Evolutionary conservation across 2,329 filamentous ascomycete genomes (phyloP), one percentile per base, ranked within the genome.

Genomic region (Shiraia sp.): DNA sequence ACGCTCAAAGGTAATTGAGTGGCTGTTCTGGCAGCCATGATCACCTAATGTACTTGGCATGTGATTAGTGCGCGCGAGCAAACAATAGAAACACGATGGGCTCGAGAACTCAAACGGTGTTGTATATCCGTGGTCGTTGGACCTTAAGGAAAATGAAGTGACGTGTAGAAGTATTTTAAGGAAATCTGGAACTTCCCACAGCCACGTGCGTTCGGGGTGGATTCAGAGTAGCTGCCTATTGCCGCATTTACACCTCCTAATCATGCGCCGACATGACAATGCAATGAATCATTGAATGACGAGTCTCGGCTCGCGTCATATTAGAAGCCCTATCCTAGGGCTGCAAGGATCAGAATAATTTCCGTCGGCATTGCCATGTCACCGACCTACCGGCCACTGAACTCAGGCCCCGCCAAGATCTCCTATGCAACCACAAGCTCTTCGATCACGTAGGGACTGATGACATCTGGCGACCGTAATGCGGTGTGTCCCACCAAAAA

Each of bases 1-100:
- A 35, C 22, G 32, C 25, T 22, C 19, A 35, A 16, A 6, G 32
- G 32, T 13, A 35, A 35, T 10, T 15, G 32, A 35, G n/a, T 35
- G 24, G 32, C 19, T 15, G 13, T 26, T 25, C 12, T 13, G 19
- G 19, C 17, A 35, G 32, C 32, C 32, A 35, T 35, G 23, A 9
- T 25, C 25, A 14, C 23, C n/a, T n/a, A n/a, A n/a, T n/a, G n/a
- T n/a, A n/a, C n/a, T n/a, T 35, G 22, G 25, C 32, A 35, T 25
- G n/a, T 35, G 23, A 10, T 25, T 13, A 35, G 32, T 14, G 19
- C 10, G 13, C 14, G 19, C 12, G 32, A 35, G 19, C n/a, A 26
- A 35, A 33, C 3, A 3, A 23, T 33, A 22, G 19, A n/a, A 33
- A 24, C 19, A n/a, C n/a, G 19, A 24, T 23, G 10, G 19, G n/a